phyloP scores from a whole-genome alignment of 2,329 filamentous ascomycete species.

The Exserohilum turcica region DNA sequence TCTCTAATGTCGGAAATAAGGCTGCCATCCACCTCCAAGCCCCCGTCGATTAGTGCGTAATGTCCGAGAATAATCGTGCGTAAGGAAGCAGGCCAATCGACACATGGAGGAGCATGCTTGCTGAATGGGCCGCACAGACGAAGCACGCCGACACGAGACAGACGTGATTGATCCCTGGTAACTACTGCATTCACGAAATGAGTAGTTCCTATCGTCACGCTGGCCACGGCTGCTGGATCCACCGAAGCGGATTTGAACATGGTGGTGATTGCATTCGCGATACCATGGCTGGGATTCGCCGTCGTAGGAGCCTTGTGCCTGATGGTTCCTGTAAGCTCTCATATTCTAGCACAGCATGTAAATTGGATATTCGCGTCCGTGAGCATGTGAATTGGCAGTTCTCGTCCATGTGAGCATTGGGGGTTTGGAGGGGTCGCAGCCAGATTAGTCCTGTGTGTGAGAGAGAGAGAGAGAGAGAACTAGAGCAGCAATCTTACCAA shows the following conservation, averaged over 20 bases:
- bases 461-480: too few species aligned
- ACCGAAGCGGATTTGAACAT: conserved; percentile 44
- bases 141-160: conserved; percentile 59
- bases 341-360: background rate
- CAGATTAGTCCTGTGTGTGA: background rate
- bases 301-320: conserved; percentile 50
- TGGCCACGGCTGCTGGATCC: conserved; percentile 44
- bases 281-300: conserved; percentile 45
- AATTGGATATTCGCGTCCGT: background rate
- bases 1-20: conserved; percentile 51
- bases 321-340: background rate
- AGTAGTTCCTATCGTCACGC: conserved; percentile 59
- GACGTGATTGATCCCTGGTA: conserved; percentile 55
- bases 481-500: conserved; percentile 34
- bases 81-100: conserved; percentile 56
- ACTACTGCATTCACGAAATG: conserved; percentile 60
- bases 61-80: conserved; percentile 55
- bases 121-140: conserved; percentile 57
- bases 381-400: background rate
- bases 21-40: conserved; percentile 57
- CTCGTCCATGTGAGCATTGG: background rate
- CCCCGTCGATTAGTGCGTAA: conserved; percentile 54
- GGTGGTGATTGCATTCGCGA: conserved; percentile 41
- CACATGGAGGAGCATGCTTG: conserved; percentile 56
- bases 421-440: background rate